Percentiles rank a stretch among this genome's conserved stretches.
Conservation (phyloP, 2,329 filamentous ascomycete genomes). For the Rugonectria rugulosa region DNA sequence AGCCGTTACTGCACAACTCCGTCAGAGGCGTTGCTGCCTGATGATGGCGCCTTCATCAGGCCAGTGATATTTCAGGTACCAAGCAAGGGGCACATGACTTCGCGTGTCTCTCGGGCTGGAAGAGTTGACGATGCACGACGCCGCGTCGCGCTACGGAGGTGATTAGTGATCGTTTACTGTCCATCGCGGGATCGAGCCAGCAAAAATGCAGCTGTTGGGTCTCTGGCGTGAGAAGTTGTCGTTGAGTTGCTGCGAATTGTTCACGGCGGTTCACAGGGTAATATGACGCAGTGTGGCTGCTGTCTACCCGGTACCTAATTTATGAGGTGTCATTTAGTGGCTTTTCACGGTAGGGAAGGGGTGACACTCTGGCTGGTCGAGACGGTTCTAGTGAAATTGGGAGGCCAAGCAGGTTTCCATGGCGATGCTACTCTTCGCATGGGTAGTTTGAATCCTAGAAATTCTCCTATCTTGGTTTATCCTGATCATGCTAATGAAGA, state of each 20-base stretch:
- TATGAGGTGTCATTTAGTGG: background rate
- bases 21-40: conserved; percentile 35
- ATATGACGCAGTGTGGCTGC: background rate
- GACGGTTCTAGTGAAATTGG: background rate
- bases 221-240: background rate
- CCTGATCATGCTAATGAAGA: too few relatives aligned
- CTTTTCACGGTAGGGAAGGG: background rate
- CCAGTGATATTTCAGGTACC: conserved; percentile 21
- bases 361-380: background rate
- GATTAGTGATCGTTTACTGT: conserved; percentile 19
- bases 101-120: conserved; percentile 32
- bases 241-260: background rate
- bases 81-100: conserved; percentile 35
- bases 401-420: too few relatives aligned
- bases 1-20: conserved; percentile 5
- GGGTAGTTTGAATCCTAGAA: too few relatives aligned
- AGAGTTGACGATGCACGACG: conserved; percentile 17
- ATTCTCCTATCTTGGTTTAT: too few relatives aligned
- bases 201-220: background rate
- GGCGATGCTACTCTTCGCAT: too few relatives aligned
- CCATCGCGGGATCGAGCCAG: conserved; percentile 4
- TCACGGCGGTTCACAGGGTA: background rate
- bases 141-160: conserved; percentile 14
- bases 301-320: background rate
- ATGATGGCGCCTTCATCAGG: conserved; percentile 24